phyloP scores from a whole-genome alignment of 257 asterid species.

The Scutellaria barbata region DNA sequence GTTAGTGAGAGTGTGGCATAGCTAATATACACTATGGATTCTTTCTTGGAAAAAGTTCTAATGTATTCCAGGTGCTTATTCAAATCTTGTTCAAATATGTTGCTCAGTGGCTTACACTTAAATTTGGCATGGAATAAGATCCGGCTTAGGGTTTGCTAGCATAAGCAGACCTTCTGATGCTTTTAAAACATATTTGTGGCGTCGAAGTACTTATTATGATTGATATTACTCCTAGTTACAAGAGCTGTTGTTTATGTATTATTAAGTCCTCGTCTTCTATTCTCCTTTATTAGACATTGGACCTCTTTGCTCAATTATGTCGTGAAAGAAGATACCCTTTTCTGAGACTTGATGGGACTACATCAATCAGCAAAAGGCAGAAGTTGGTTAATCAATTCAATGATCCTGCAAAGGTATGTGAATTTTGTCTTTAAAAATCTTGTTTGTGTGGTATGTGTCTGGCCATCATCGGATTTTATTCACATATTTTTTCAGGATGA shows the following conservation, averaged over 20 bases:
- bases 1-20: neutral
- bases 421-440: conserved; percentile 29
- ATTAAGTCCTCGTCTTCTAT: conserved; percentile 20
- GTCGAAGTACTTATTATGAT: conserved; percentile 15
- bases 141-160: conserved; percentile 6
- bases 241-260: conserved; percentile 4
- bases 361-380: conserved; percentile 94
- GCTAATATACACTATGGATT: neutral
- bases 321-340: conserved; percentile 98
- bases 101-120: conserved; percentile 12
- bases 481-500: conserved; percentile 65
- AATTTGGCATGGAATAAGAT: neutral
- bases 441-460: conserved; percentile 26
- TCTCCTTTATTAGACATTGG: conserved; percentile 71
- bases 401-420: conserved; percentile 76
- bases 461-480: conserved; percentile 25
- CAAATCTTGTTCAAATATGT: conserved; percentile 1
- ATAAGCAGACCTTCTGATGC: conserved; percentile 17
- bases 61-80: conserved; percentile 16
- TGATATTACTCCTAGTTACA: conserved; percentile 24
- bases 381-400: conserved; percentile 88
- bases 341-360: conserved; percentile 90
- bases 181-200: conserved; percentile 18
- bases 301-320: conserved; percentile 92
- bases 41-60: conserved; percentile 10